Evolutionary conservation across 768 basidiomycete species (phyloP), one percentile per base, ranked within the genome.

Genomic region (Xerocomellus dryophilus): DNA sequence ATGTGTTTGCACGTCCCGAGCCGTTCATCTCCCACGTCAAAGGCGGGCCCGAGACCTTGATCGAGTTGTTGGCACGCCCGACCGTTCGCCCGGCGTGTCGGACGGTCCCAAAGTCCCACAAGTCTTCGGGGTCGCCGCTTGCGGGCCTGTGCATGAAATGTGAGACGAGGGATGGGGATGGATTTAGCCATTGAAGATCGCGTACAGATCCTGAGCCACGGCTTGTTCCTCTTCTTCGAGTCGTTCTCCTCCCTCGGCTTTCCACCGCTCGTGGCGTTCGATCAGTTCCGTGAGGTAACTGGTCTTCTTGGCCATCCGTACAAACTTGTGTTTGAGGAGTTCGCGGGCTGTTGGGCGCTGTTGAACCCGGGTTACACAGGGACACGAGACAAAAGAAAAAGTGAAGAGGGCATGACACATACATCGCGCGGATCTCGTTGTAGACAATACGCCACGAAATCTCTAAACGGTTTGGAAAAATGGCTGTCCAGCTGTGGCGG

Each of bases 51-150:
- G 85, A 80, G 39, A 80, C 74, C 47, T 79, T 79, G 58, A 82
- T 71, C 51, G 80, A 79, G 61, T 78, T 81, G 31, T 66, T 66
- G 21, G 83, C 70, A 47, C 85, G 80, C n/a, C 90, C 90, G 43
- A 91, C 78, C 15, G 90, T 90, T 18, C 79, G 73, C 42, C 78
- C 73, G 40, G 81, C 82, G 63, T 93, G 86, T 52, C 91, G 88
- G 43, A 98, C 88, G 8, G 96, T 98, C 14, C 96, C 96, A 72
- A 98, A 97, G 68, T 98, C 96, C 96, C 96, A 98, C 32, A 98
- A 74, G 59, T 95, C 93, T 48, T 91, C 90, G 3, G 80, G 77
- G 60, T 89, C 87, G 35, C 77, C 79, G 50, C 76, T 76, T 12
- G 73, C 68, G 45, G 77, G 76, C 44, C 85, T 88, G 56, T n/a